phyloP scores from a whole-genome alignment of 805 yeast species.

The Kodamaea sagamina region DNA sequence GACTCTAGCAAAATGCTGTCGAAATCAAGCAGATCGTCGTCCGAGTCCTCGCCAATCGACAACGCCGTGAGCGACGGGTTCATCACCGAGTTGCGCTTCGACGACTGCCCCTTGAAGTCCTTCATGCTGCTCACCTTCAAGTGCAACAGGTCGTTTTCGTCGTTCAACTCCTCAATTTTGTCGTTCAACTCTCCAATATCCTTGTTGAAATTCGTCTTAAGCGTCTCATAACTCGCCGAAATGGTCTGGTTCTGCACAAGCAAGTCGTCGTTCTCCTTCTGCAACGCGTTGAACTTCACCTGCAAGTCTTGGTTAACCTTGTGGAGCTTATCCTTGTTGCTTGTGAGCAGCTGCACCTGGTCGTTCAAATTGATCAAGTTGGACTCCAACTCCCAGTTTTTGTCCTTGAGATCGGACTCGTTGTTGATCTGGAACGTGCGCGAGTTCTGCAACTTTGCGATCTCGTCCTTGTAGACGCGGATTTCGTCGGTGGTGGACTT shows the following conservation, averaged over 20 bases:
- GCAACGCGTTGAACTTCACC: slow-evolving; percentile 28
- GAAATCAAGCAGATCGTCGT: slow-evolving; percentile 32
- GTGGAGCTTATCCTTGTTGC: slow-evolving; percentile 42
- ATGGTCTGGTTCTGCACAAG: slow-evolving; percentile 42
- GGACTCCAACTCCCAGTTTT: slow-evolving; percentile 66
- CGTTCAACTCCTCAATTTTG: slow-evolving; percentile 61
- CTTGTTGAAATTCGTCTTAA: slow-evolving; percentile 35
- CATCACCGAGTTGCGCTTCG: slow-evolving; percentile 16
- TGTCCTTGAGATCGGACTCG: slow-evolving; percentile 56
- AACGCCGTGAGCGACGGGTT: slow-evolving; percentile 14
- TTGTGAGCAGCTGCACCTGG: slow-evolving; percentile 39
- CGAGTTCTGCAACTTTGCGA: slow-evolving; percentile 35
- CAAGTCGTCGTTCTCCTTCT: slow-evolving; percentile 52
- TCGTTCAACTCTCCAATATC: slow-evolving; percentile 52
- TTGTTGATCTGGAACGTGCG: slow-evolving; percentile 35
- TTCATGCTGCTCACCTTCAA: slow-evolving; percentile 29
- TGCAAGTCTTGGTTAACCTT: slow-evolving; percentile 35
- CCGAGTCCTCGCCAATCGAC: slow-evolving; percentile 34
- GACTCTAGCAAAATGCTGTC: slow-evolving; percentile 36
- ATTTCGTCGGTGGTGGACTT: slow-evolving; percentile 46
- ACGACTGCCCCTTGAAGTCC: slow-evolving; percentile 9
- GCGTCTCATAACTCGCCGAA: slow-evolving; percentile 37
- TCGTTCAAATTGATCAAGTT: slow-evolving; percentile 49
- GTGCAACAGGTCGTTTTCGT: slow-evolving; percentile 64
- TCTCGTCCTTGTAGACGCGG: slow-evolving; percentile 38